Conservation (phyloP, 1,139 yeast species). For the Sugiyamaella pinicola region DNA sequence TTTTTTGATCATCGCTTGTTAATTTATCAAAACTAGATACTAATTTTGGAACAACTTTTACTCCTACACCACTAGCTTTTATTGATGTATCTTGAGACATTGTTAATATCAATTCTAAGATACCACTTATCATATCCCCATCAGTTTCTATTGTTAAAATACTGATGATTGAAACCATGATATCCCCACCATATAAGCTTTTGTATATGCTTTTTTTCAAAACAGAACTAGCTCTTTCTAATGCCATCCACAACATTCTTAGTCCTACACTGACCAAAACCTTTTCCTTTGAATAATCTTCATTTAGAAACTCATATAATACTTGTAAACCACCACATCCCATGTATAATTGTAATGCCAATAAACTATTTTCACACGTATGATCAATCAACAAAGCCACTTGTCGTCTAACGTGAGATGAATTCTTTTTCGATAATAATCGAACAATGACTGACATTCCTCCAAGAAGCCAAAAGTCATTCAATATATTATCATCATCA, state of each 20-base stretch:
- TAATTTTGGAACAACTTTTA: not conserved
- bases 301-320: constrained; percentile 56
- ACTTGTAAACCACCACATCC: constrained; percentile 60
- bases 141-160: constrained; percentile 36
- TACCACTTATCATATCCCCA: not conserved
- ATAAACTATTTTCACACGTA: constrained; percentile 46
- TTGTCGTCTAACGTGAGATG: constrained; percentile 47
- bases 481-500: constrained; percentile 46
- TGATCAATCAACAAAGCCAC: constrained; percentile 50
- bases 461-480: constrained; percentile 57
- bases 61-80: not conserved
- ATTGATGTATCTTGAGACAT: constrained; percentile 10
- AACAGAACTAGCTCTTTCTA: constrained; percentile 29
- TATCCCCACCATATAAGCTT: constrained; percentile 53
- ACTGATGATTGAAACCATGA: constrained; percentile 1
- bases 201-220: constrained; percentile 59
- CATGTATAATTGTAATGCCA: constrained; percentile 53
- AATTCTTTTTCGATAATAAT: constrained; percentile 46
- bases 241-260: constrained; percentile 4
- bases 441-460: constrained; percentile 57
- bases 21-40: not conserved
- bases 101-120: not conserved
- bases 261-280: constrained; percentile 53
- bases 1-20: constrained; percentile 26
- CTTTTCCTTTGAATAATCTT: constrained; percentile 52